Evolutionary conservation across 257 asterid genomes (phyloP), one percentile per base, ranked within the genome.

Genomic region (Sherardia arvensis): DNA sequence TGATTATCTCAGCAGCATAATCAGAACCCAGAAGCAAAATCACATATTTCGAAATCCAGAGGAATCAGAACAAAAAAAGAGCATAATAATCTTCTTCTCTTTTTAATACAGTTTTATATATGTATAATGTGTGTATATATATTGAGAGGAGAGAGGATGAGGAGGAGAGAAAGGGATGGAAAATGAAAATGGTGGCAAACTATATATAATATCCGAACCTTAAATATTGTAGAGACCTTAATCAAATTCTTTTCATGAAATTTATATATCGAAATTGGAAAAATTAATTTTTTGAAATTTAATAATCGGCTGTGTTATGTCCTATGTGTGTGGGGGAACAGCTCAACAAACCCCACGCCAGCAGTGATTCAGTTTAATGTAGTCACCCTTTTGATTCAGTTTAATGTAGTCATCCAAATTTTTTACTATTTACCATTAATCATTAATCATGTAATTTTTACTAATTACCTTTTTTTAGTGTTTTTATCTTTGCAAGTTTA

Each of bases 271-370:
- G 20, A 43, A 43, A 43, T 43, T 17, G 20, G n/a, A 15, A 43
- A 43, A 43, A 43, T 43, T 2, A 70, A 59, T 45, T 64, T n/a
- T 54, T 59, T 26, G 26, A 14, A 9, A 23, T 27, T 33, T 53
- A 8, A 25, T 23, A 30, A 69, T 65, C 62, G 1, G 43, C 30
- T 58, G 85, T 71, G 79, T 71, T 69, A 79, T 70, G 70, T 62
- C 67, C 75, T 62, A 53, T 11, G 64, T 63, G 83, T 67, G 80
- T 86, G 95, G 88, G 95, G 88, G 84, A 88, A 86, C 71, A 71
- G 74, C 69, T 72, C 71, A 74, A 67, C 63, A 18, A 75, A 62
- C 83, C 86, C 83, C 82, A 81, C 81, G 82, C 62, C 62, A 58
- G 62, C 62, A 58, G 62, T 58, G 40, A 28, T 28, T 58, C 62